phyloP scores from a whole-genome alignment of 148 eudicot species.

The Camellia granthamiana region DNA sequence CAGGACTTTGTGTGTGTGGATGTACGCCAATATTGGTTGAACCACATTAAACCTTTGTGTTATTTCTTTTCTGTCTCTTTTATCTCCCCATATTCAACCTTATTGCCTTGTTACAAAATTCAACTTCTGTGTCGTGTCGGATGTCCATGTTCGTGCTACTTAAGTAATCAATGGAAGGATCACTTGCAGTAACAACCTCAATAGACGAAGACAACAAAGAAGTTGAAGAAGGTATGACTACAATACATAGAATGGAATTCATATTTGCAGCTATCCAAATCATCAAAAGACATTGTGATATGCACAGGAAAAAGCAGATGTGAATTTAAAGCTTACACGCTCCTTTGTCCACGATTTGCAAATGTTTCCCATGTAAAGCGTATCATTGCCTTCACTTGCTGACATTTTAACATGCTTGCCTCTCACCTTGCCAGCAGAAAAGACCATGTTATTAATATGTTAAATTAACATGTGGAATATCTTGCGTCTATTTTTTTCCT shows the following conservation, averaged over 20 bases:
- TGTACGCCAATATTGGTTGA: no score
- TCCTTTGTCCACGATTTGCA: slow-evolving; percentile 36
- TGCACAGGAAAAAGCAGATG: neutral
- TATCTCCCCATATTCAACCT: no score
- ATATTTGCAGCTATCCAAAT: neutral
- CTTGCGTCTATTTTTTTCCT: neutral
- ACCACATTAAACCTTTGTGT: no score
- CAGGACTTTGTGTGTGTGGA: no score
- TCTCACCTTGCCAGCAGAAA: slow-evolving; percentile 22
- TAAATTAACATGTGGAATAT: slow-evolving; percentile 12
- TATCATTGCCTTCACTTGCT: slow-evolving; percentile 28
- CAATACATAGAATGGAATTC: neutral
- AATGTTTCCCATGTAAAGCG: slow-evolving; percentile 38
- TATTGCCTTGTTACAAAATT: no score
- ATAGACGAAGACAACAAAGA: neutral
- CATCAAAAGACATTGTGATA: neutral
- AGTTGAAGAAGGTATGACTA: neutral
- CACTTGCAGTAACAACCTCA: neutral
- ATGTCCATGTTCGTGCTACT: no score
- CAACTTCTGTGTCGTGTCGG: no score
- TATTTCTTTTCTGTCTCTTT: no score
- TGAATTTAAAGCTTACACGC: slow-evolving; percentile 22
- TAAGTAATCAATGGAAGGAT: neutral
- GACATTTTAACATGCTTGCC: slow-evolving; percentile 32
- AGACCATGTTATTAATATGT: slow-evolving; percentile 8